Evolutionary conservation across 768 basidiomycete species (phyloP).

Genomic region (Dictyophora rubrovolvata): DNA sequence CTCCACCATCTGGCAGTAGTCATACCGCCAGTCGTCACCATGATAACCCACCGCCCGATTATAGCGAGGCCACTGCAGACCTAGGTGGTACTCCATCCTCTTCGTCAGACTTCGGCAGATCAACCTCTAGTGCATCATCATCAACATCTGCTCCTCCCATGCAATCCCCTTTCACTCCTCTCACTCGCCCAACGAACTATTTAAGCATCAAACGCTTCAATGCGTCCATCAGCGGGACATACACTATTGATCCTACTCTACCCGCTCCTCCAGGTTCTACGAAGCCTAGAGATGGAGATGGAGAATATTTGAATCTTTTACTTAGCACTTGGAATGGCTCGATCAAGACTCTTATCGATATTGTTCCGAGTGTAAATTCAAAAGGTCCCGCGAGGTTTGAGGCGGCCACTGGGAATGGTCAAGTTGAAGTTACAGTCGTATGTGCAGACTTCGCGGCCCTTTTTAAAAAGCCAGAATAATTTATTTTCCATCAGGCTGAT

Average conservation of each 20-base stretch:
- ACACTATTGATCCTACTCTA: constrained; percentile 1
- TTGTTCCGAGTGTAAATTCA: not conserved
- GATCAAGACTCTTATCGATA: not conserved
- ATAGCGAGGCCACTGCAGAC: too few species aligned
- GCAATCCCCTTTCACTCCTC: not conserved
- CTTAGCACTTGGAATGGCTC: not conserved
- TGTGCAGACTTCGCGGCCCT: not conserved
- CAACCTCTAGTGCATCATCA: too few species aligned
- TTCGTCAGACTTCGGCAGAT: too few species aligned
- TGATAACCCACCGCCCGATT: too few species aligned
- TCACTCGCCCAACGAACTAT: not conserved
- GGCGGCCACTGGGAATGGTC: not conserved
- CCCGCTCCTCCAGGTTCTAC: not conserved
- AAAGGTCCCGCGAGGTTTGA: not conserved
- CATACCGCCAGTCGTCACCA: too few species aligned
- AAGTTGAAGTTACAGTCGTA: not conserved
- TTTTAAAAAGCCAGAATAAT: not conserved
- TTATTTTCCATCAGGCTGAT: not conserved
- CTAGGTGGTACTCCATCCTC: too few species aligned
- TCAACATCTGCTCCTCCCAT: too few species aligned
- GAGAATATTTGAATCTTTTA: not conserved
- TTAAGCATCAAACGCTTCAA: not conserved
- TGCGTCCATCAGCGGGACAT: constrained; percentile 1
- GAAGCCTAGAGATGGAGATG: not conserved
- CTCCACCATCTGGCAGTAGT: too few species aligned